Evolutionary conservation across 2,329 filamentous ascomycete genomes (phyloP).

Genomic region (Apiospora aurea): DNA sequence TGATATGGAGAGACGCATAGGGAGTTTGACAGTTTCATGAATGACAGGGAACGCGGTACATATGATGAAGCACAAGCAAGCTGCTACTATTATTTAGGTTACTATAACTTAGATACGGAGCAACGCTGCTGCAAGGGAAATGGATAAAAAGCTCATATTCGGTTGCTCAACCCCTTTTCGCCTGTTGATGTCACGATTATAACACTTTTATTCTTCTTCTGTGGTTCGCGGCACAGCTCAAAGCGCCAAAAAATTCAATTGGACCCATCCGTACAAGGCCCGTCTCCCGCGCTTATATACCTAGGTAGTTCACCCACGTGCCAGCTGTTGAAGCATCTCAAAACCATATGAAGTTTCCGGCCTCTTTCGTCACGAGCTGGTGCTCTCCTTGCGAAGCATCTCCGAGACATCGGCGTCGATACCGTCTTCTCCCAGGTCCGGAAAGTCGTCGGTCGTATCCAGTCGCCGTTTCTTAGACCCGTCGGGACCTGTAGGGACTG

Average conservation of each 20-base stretch:
- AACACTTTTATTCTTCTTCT: too few relatives aligned
- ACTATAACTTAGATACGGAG: neutral
- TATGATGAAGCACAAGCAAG: neutral
- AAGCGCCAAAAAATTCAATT: neutral
- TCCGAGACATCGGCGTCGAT: slow-evolving; percentile 65
- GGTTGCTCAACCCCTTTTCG: neutral
- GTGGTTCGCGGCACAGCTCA: neutral
- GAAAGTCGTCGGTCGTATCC: slow-evolving; percentile 59
- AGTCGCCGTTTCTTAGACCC: slow-evolving; percentile 65
- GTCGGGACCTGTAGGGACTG: slow-evolving; percentile 57
- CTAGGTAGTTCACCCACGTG: neutral
- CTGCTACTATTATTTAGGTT: neutral
- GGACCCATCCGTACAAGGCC: too few relatives aligned
- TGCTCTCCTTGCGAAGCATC: slow-evolving; percentile 56
- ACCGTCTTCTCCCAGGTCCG: slow-evolving; percentile 62
- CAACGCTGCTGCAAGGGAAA: neutral
- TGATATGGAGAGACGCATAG: neutral
- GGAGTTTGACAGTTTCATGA: neutral
- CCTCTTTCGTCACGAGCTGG: neutral
- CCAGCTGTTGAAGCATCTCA: neutral
- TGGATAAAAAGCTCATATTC: neutral
- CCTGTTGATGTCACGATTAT: neutral
- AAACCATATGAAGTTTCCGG: neutral
- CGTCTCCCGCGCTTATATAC: neutral
- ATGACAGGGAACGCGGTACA: too few relatives aligned